Base-by-base conservation (phyloP, 345 rosid species). In the Hibiscus trionum region DNA sequence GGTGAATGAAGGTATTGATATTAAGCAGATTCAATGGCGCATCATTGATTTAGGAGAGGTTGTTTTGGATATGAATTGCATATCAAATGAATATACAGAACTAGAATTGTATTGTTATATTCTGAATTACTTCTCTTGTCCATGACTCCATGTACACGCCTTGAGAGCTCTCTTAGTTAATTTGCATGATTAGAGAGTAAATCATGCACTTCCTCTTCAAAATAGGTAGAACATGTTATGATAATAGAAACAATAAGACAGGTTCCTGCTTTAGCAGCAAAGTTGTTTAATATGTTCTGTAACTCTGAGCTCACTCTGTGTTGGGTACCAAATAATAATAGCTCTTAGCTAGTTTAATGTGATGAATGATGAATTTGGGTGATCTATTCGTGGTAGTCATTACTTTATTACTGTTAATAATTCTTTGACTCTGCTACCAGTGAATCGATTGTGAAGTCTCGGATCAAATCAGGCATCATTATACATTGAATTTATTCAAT, bases 1-100 rank as follows among this genome's bases (percentile, higher is more conserved):
- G 97, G 96, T 88, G 63, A 88, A 87, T 75, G 95, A 89, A 81
- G 98, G 98, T 37, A 86, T 93, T 6, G 91, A 93, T 73, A 86
- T 91, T 73, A 90, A 88, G 84, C 82, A 86, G 72, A 93, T 93
- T 27, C 88, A 91, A 59, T 91, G 97, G 71, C 99, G 16, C 99
- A 95, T 35, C 99, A 95, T 72, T 95, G 86, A 52, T 52, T 0
- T 33, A 15, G 47, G n/a, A 24, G 61, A 57, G 61, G 62, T 35
- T 26, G 35, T 59, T 59, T 59, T 59, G 62, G 35, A 27, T 59
- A 59, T 59, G 62, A 59, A 59, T 58, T 71, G 29, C 16, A 8
- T 21, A 21, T 9, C 12, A 2, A 14, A 59, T 26, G 37, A 46
- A 8, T 19, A 44, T 39, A 33, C 37, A 21, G 66, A 71, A 21